Base-by-base conservation (phyloP, 331 rosid genomes). In the Pyrus hybrid region DNA sequence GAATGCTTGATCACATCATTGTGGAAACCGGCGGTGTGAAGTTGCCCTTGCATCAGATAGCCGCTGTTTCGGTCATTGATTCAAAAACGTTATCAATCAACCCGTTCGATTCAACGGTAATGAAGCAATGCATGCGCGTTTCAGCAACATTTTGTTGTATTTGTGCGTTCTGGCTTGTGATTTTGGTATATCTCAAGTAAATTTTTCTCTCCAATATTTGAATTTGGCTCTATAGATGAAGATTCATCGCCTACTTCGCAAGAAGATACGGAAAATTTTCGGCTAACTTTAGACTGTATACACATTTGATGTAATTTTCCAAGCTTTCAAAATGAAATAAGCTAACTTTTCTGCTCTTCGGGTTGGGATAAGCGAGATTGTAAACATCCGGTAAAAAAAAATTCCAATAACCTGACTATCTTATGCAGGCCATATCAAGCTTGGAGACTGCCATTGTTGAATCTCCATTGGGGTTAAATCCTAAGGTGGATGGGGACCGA, bases 1-100 rank as follows among this genome's bases (percentile, higher is more conserved):
- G 97, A 83, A 90, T 90, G 96, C 97, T 95, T 82, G 97, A 92
- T 77, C 99, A 95, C 75, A 89, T 95, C 75, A 86, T 95, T 68
- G 97, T 92, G 71, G 99, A 92, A 76, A 83, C 83, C 72, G 81
- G 91, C 47, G 97, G 91, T 63, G 71, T 95, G 80, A 92, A 92
- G 97, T 78, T 92, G 84, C 91, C 97, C 13, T 79, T 92, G 86
- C 85, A 72, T 81, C 93, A 90, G 75, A 71, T 90, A 18, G 99
- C 97, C 17, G 92, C 86, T 72, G 99, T 95, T 78, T 92, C 97
- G 2, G 97, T 90, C 68, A 30, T 92, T 54, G 97, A 95, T 78
- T 81, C 90, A 1, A 92, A 92, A 76, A 95, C 97, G 28, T 81
- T 95, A 54, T 95, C 99, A 0, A 89, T 95, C 68, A 87, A 89